Evolutionary conservation across 768 basidiomycete species (phyloP).

Genomic region (Phanerochaete sordida): DNA sequence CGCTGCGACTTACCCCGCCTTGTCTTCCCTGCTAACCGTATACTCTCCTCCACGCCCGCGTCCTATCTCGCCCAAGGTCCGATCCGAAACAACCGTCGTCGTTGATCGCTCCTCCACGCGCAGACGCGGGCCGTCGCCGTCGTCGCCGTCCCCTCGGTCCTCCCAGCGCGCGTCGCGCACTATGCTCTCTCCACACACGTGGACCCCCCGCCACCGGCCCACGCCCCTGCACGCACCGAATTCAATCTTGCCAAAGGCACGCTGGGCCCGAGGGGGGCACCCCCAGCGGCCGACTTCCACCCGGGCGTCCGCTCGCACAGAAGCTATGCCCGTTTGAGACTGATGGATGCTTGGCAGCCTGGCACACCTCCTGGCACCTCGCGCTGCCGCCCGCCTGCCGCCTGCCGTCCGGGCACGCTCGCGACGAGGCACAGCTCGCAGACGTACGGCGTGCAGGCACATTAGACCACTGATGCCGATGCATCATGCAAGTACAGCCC

Average conservation of each 20-base stretch:
- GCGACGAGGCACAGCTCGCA: not conserved
- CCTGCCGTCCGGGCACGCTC: not conserved
- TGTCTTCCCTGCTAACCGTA: not conserved
- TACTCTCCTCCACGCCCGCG: not conserved
- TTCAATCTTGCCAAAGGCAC: slow-evolving; percentile 9
- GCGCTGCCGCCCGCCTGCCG: not conserved
- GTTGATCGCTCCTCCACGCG: not conserved
- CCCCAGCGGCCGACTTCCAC: slow-evolving; percentile 10
- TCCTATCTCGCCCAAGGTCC: slow-evolving; percentile 10
- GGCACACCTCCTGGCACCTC: too few species aligned
- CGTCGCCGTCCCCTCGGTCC: too few species aligned
- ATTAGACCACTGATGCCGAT: not conserved
- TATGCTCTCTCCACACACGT: slow-evolving; percentile 7
- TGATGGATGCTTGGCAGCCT: slow-evolving; percentile 12
- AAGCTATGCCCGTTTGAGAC: slow-evolving; percentile 9
- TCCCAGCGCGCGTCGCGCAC: not conserved
- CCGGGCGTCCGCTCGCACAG: slow-evolving; percentile 6
- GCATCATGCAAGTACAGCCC: not conserved
- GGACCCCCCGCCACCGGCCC: not conserved
- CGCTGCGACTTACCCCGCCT: slow-evolving; percentile 7
- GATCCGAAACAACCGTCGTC: slow-evolving; percentile 11
- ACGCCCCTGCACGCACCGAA: slow-evolving; percentile 4
- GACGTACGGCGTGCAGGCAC: not conserved
- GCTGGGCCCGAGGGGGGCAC: not conserved
- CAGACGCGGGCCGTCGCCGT: not conserved